Base-by-base conservation (phyloP, 2,329 filamentous ascomycete genomes). In the Aspergillus ochraceus region DNA sequence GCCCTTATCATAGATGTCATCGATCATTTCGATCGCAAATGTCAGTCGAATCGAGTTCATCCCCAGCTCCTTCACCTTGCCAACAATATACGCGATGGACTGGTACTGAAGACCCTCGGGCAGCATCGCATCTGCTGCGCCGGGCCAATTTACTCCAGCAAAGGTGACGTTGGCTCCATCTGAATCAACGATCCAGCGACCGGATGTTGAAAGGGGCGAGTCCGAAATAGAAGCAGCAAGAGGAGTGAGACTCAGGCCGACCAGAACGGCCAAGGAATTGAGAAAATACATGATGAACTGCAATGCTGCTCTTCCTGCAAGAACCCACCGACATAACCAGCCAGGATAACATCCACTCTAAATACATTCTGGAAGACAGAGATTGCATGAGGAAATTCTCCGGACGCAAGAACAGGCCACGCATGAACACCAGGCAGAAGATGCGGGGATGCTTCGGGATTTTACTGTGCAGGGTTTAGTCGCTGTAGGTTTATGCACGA, bases 1-100 rank as follows among this genome's bases (percentile, higher is more conserved):
- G 2, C 73, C 73, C 12, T 76, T 72, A n/a, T 76, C 74, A 52
- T 75, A 74, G 19, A 79, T 76, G 50, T 79, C 74, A 56, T 79
- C 76, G 20, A 79, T 67, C 70, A 76, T 74, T 55, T 79, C 74
- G 51, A 76, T 77, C 14, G 77, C 75, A 54, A 78, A 79, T 0
- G 76, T 77, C 62, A 79, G 71, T 2, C 72, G 66, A 49, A 74
- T 69, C 42, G 68, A 66, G 39, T 74, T 74, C 64, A 74, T 71
- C 3, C 71, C 71, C 9, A 73, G 58, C n/a, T 63, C 66, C 46
- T 70, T 69, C 24, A 74, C 65, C 49, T 69, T 70, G 26, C 63
- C 56, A 6, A 73, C 58, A 6, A 69, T 71, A 10, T 65, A 64
- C 32, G 65, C 65, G 14, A 73, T 68, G 1, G 67, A 70, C 17